Percentiles rank a stretch among this genome's conserved stretches.
phyloP scores from a whole-genome alignment of 169 alveolate species.

The Cyclospora cayetanensis region DNA sequence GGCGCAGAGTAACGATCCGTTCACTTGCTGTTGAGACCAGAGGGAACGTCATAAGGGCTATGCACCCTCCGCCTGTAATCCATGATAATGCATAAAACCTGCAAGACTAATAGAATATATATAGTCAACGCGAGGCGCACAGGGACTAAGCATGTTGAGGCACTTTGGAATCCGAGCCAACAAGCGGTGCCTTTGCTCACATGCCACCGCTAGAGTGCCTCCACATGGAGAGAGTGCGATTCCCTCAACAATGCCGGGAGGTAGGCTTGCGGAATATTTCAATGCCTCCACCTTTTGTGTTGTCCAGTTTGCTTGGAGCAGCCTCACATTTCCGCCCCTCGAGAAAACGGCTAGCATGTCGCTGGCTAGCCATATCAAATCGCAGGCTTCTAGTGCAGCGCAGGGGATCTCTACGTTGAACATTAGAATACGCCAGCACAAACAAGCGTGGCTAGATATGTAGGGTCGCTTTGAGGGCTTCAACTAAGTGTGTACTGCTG shows the following conservation, averaged over 20 bases:
- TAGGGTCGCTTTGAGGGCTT: too few species aligned
- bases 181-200: not conserved
- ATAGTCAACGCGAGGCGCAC: not conserved
- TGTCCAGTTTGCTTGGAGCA: not conserved
- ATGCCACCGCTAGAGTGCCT: not conserved
- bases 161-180: too few species aligned
- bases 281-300: not conserved
- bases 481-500: too few species aligned
- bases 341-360: not conserved
- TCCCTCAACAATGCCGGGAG: not conserved
- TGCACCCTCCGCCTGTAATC: constrained; percentile 19
- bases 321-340: not conserved
- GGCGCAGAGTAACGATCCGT: not conserved
- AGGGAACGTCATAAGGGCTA: not conserved
- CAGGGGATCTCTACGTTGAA: not conserved
- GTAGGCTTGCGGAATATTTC: not conserved
- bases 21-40: not conserved
- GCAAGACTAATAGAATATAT: too few species aligned
- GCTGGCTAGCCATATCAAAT: not conserved
- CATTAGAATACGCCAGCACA: too few species aligned
- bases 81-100: too few species aligned
- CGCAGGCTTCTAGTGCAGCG: not conserved
- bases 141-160: too few species aligned
- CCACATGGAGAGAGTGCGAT: not conserved
- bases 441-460: not conserved